phyloP scores from a whole-genome alignment of 2,329 filamentous ascomycete genomes.

The Davidsoniella neocaledoniae region DNA sequence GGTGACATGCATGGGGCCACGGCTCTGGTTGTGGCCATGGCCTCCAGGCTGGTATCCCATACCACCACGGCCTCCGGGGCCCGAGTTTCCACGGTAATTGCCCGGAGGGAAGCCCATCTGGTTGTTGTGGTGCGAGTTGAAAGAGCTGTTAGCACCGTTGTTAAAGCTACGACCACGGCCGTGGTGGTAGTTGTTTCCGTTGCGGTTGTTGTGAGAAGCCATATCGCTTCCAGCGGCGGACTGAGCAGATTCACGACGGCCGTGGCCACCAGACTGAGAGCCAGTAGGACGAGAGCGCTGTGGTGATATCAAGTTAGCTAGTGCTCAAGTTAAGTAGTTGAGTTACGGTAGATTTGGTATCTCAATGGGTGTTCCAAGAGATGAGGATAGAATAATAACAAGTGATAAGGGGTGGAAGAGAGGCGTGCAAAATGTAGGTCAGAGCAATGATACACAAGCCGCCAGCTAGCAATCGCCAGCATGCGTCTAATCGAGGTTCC shows the following conservation, averaged over 20 bases:
- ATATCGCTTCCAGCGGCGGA: slow-evolving; percentile 32
- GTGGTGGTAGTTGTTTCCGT: slow-evolving; percentile 34
- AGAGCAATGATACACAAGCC: too few species aligned
- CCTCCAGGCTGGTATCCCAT: slow-evolving; percentile 31
- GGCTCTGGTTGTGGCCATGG: slow-evolving; percentile 23
- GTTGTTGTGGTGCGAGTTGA: slow-evolving; percentile 28
- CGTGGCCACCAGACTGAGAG: slow-evolving; percentile 52
- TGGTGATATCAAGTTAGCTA: slow-evolving; percentile 15
- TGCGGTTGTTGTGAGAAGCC: slow-evolving; percentile 29
- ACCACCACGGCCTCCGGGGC: slow-evolving; percentile 32
- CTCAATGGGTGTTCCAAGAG: too few species aligned
- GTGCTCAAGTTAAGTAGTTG: not conserved
- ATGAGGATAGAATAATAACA: too few species aligned
- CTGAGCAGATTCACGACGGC: slow-evolving; percentile 73
- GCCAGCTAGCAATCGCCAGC: too few species aligned
- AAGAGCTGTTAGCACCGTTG: slow-evolving; percentile 26
- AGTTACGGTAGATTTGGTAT: too few species aligned
- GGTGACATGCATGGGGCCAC: slow-evolving; percentile 29
- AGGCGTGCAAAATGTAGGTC: too few species aligned
- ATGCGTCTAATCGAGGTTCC: too few species aligned
- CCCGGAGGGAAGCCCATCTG: slow-evolving; percentile 24
- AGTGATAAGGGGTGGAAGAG: too few species aligned
- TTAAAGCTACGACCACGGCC: slow-evolving; percentile 26
- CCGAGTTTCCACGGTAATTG: slow-evolving; percentile 23
- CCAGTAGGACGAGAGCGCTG: slow-evolving; percentile 46